Percentiles rank a stretch among this genome's conserved stretches.
phyloP scores from a whole-genome alignment of 805 yeast genomes.

The Saturnispora quitensis region DNA sequence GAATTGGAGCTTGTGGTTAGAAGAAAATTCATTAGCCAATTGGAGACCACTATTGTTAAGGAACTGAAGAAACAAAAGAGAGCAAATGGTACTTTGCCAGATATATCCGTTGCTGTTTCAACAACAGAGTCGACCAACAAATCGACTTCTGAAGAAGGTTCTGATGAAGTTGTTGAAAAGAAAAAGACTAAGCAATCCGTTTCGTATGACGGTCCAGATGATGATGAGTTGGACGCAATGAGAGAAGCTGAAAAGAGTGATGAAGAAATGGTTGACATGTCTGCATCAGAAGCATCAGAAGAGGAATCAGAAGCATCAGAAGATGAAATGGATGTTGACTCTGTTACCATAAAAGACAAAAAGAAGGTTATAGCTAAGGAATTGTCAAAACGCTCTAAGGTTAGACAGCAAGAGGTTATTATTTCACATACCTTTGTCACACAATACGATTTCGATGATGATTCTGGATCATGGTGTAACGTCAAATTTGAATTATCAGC shows the following conservation, averaged over 20 bases:
- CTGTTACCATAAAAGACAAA: slow-evolving; percentile 8
- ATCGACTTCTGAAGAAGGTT: slow-evolving; percentile 26
- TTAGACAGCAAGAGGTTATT: slow-evolving; percentile 78
- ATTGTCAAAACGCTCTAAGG: slow-evolving; percentile 57
- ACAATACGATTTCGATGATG: slow-evolving; percentile 85
- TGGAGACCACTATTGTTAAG: slow-evolving; percentile 67
- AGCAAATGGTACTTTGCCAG: slow-evolving; percentile 41
- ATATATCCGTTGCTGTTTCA: slow-evolving; percentile 65
- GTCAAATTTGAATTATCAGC: slow-evolving; percentile 77
- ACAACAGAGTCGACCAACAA: slow-evolving; percentile 36
- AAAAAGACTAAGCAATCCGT: slow-evolving; percentile 74
- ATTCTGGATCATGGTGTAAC: slow-evolving; percentile 84
- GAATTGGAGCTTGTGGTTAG: slow-evolving; percentile 66
- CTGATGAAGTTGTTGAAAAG: slow-evolving; percentile 46
- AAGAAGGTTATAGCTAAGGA: slow-evolving; percentile 18
- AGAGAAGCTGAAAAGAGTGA: slow-evolving; percentile 71
- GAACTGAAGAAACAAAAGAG: slow-evolving; percentile 78
- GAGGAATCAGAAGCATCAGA: slow-evolving; percentile 34
- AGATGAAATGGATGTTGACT: slow-evolving; percentile 19
- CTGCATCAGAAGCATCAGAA: slow-evolving; percentile 31
- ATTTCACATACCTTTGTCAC: slow-evolving; percentile 65
- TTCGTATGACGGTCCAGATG: slow-evolving; percentile 92
- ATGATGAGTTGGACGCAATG: slow-evolving; percentile 88
- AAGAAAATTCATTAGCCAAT: slow-evolving; percentile 51
- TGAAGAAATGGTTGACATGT: slow-evolving; percentile 48